Base-by-base conservation (phyloP, 2,329 filamentous ascomycete genomes). In the Emmonsiellopsis sp. region DNA sequence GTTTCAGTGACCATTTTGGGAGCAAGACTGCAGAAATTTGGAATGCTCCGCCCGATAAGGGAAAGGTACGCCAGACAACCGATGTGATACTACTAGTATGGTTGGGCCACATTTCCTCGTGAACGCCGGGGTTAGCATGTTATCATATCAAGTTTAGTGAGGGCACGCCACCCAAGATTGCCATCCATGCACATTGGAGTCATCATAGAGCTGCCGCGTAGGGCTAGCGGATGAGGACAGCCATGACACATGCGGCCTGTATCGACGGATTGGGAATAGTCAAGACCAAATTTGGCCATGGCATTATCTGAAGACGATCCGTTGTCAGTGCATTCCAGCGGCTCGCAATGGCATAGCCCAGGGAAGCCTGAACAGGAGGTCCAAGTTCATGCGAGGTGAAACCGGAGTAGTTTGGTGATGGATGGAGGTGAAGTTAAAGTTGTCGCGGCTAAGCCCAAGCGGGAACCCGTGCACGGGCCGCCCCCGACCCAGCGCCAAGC, bases 321-420 rank as follows among this genome's bases (percentile, higher is more conserved):
- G n/a, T 35, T 16, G 15, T 9, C 8, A 7, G 10, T 16, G 30
- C n/a, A 40, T 20, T 3, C 15, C 6, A 26, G 47, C 15, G 20
- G 30, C 15, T 7, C 11, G 2, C 20, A 13, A 30, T 15, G 11
- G 13, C 37, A 10, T 41, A 30, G 35, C 11, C 30, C 35, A n/a
- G 20, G 8, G 37, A 16, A 41, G 11, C 11, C 7, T 26, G 13
- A n/a, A 31, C 44, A 38, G n/a, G 30, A 26, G n/a, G 13, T n/a
- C 41, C 20, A 40, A 11, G 30, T 53, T 48, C 42, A 53, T 53
- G 51, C 51, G 20, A 34, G 35, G 26, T 53, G 51, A 53, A 53
- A 53, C 51, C 37, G 3, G 13, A 20, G 43, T 34, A 32, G 51
- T 53, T 15, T 31, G 41, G 26, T 26, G 3, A 2, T 32, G 4